phyloP scores from a whole-genome alignment of 768 basidiomycete species.

The Termitomyces sp. region DNA sequence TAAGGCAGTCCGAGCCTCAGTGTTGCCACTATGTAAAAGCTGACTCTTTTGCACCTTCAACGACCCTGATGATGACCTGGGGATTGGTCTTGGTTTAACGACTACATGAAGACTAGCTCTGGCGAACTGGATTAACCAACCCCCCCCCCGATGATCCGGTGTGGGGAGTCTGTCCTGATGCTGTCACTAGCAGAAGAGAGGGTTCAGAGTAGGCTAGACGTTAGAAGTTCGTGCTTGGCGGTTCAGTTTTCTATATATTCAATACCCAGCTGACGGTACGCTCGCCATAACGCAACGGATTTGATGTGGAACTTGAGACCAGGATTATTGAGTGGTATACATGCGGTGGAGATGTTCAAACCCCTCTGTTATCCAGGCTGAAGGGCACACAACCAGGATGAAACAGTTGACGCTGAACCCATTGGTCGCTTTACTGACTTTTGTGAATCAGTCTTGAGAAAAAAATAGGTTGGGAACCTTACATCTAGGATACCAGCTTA shows the following conservation, averaged over 20 bases:
- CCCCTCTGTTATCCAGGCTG: conserved; percentile 16
- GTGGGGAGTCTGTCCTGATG: conserved; percentile 37
- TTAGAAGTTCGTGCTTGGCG: neutral
- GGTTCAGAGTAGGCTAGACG: conserved; percentile 29
- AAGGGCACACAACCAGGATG: conserved; percentile 26
- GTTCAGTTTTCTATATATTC: no score
- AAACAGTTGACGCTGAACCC: conserved; percentile 1
- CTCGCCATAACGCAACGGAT: no score
- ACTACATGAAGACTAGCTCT: conserved; percentile 32
- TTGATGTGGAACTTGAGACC: conserved; percentile 31
- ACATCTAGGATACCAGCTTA: neutral
- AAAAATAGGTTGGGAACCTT: no score
- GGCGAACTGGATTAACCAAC: conserved; percentile 39
- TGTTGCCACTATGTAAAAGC: conserved; percentile 37
- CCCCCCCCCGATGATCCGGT: conserved; percentile 36
- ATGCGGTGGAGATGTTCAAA: conserved; percentile 26
- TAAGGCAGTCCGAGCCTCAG: conserved; percentile 35
- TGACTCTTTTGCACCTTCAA: conserved; percentile 38
- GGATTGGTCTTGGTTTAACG: conserved; percentile 38
- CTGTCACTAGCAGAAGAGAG: conserved; percentile 34
- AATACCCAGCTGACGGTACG: conserved; percentile 23
- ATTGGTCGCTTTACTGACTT: neutral
- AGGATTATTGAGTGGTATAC: conserved; percentile 35
- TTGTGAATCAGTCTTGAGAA: no score
- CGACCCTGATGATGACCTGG: conserved; percentile 38